These are phyloP conservation scores for Hylodesmum podocarpum DNA, from an alignment of 306 rosid species.

Conservation along the genomic window DNA sequence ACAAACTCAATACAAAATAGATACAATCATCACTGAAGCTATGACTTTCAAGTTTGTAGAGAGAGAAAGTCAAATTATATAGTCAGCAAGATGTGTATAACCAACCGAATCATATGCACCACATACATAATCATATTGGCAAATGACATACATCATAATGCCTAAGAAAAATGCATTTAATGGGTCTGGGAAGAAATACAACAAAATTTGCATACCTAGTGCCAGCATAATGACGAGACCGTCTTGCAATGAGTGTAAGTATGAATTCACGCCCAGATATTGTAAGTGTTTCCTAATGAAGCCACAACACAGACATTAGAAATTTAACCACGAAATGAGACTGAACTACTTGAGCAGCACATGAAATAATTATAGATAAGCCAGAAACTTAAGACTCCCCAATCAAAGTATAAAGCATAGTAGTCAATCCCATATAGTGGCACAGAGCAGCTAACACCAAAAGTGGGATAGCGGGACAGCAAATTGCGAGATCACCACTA, in stretches of 20 bases:
- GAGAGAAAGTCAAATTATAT: not conserved
- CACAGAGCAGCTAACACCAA: too few species aligned
- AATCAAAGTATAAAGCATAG: not conserved
- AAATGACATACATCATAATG: conserved; percentile 2
- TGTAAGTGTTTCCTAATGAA: conserved; percentile 59
- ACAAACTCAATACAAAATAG: not conserved
- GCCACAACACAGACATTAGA: conserved; percentile 15
- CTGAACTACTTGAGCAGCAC: not conserved
- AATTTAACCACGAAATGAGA: conserved; percentile 1
- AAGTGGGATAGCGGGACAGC: too few species aligned
- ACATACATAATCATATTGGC: conserved; percentile 1
- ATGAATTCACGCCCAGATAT: conserved; percentile 61
- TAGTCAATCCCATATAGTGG: too few species aligned
- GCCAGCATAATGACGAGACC: conserved; percentile 95
- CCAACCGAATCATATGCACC: not conserved
- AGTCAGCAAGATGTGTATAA: not conserved
- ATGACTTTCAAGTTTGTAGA: not conserved
- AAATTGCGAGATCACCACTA: too few species aligned
- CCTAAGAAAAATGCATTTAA: not conserved
- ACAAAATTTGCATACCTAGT: conserved; percentile 58
- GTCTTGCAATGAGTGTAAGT: conserved; percentile 81
- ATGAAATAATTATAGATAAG: not conserved
- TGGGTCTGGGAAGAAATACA: conserved; percentile 3
- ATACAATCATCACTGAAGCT: not conserved
- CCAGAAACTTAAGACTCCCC: not conserved